A percentile compares a stretch with the other conserved stretches of the same genome.
Evolutionary conservation across 352 stramenopile species (phyloP).

Genomic region (Phytophthora syringae): DNA sequence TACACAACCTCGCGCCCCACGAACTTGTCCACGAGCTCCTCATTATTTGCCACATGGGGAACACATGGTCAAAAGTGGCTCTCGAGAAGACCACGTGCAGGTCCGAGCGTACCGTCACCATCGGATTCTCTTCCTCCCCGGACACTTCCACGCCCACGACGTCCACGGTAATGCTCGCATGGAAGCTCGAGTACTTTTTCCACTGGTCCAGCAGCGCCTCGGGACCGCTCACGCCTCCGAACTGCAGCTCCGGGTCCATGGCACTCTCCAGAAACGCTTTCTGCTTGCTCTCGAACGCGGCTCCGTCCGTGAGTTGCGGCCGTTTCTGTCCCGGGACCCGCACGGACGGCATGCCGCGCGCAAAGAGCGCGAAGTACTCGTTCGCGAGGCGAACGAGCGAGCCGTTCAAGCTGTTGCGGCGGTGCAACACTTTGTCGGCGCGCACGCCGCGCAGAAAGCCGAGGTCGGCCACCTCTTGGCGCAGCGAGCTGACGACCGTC

Average conservation of each 20-base stretch:
- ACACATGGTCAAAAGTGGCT: slow-evolving; percentile 60
- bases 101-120: slow-evolving; percentile 51
- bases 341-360: slow-evolving; percentile 42
- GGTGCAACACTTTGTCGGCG: slow-evolving; percentile 43
- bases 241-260: slow-evolving; percentile 52
- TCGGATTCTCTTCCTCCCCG: slow-evolving; percentile 45
- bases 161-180: slow-evolving; percentile 36
- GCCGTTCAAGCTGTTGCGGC: slow-evolving; percentile 39
- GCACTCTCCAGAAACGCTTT: slow-evolving; percentile 37
- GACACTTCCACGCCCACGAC: slow-evolving; percentile 52
- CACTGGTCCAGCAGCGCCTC: slow-evolving; percentile 49
- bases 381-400: slow-evolving; percentile 50
- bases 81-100: slow-evolving; percentile 59
- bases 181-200: slow-evolving; percentile 51
- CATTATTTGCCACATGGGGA: slow-evolving; percentile 65
- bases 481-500: slow-evolving; percentile 44
- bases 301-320: slow-evolving; percentile 13
- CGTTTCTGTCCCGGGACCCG: slow-evolving; percentile 42
- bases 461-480: slow-evolving; percentile 55
- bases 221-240: slow-evolving; percentile 29
- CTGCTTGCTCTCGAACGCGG: slow-evolving; percentile 33
- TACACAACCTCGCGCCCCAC: slow-evolving; percentile 60
- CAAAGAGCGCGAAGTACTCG: slow-evolving; percentile 64
- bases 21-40: slow-evolving; percentile 45
- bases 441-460: slow-evolving; percentile 48